Conservation (phyloP, 768 basidiomycete species). For the Termitomyces sp. region DNA sequence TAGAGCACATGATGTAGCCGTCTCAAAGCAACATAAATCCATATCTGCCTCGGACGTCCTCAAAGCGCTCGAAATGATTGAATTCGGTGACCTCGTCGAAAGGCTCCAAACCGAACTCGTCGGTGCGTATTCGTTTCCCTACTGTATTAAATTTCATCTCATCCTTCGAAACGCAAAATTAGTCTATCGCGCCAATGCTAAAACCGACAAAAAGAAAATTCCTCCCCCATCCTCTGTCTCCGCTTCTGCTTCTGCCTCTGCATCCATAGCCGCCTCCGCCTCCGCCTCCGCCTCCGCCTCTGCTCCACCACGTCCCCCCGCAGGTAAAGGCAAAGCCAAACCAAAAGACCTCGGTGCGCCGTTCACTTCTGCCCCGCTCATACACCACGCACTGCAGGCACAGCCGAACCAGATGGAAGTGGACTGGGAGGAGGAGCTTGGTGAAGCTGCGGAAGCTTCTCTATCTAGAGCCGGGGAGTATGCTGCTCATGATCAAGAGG, state of each 20-base stretch:
- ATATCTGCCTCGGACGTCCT: slow-evolving; percentile 90
- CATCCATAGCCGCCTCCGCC: neutral
- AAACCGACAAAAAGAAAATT: slow-evolving; percentile 55
- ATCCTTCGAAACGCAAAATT: neutral
- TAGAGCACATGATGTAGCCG: slow-evolving; percentile 88
- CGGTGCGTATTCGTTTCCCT: slow-evolving; percentile 33
- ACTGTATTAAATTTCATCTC: too few species aligned
- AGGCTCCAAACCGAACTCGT: slow-evolving; percentile 61
- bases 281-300: slow-evolving; percentile 18
- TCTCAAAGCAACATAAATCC: slow-evolving; percentile 77
- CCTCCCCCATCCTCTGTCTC: slow-evolving; percentile 20
- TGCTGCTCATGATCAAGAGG: slow-evolving; percentile 20
- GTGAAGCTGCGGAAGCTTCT: slow-evolving; percentile 24
- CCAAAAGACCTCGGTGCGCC: slow-evolving; percentile 29
- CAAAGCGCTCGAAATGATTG: slow-evolving; percentile 76
- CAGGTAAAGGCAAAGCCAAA: slow-evolving; percentile 33
- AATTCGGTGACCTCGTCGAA: slow-evolving; percentile 69
- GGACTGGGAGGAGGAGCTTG: slow-evolving; percentile 22
- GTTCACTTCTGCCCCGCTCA: slow-evolving; percentile 27
- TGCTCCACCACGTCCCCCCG: slow-evolving; percentile 12
- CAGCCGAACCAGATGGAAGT: slow-evolving; percentile 26
- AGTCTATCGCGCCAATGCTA: slow-evolving; percentile 67
- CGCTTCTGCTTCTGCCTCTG: slow-evolving; percentile 16
- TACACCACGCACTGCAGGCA: slow-evolving; percentile 17
- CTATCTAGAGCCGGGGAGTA: slow-evolving; percentile 2